Conservation (phyloP, 2,329 filamentous ascomycete species). For the Beauveria sp. region DNA sequence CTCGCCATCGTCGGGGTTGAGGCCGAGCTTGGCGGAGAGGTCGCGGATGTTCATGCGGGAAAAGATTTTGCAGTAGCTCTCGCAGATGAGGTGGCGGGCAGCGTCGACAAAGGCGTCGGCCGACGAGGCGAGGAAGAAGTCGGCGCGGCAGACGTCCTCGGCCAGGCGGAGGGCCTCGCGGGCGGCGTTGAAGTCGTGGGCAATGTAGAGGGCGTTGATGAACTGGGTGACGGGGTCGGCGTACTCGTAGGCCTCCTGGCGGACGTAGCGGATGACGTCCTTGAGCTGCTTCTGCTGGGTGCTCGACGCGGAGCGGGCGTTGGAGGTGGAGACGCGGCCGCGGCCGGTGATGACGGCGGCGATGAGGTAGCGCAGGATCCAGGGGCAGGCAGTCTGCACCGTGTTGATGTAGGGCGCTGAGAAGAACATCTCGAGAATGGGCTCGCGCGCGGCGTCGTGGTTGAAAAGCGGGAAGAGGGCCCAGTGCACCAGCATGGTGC, state of each 20-base stretch:
- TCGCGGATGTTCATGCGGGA: slow-evolving; percentile 98
- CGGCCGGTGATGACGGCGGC: slow-evolving; percentile 94
- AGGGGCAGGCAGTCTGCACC: slow-evolving; percentile 95
- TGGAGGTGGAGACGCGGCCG: slow-evolving; percentile 69
- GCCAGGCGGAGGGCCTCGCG: slow-evolving; percentile 78
- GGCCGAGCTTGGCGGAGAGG: slow-evolving; percentile 80
- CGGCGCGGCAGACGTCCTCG: slow-evolving; percentile 81
- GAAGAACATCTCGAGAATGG: slow-evolving; percentile 93
- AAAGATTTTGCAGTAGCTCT: slow-evolving; percentile 99
- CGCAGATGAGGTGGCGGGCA: slow-evolving; percentile 91
- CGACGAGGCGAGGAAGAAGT: slow-evolving; percentile 88
- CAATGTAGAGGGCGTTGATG: slow-evolving; percentile 89
- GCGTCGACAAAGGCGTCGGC: slow-evolving; percentile 88
- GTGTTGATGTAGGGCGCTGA: slow-evolving; percentile 98
- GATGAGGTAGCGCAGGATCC: slow-evolving; percentile 89
- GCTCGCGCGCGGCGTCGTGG: slow-evolving; percentile 83
- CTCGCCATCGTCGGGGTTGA: slow-evolving; percentile 92
- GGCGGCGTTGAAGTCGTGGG: slow-evolving; percentile 84
- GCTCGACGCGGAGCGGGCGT: slow-evolving; percentile 64
- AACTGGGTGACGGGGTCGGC: slow-evolving; percentile 93
- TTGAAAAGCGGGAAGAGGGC: slow-evolving; percentile 98
- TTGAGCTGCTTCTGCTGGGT: slow-evolving; percentile 98
- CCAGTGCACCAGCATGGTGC: slow-evolving; percentile 98
- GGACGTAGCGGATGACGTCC: slow-evolving; percentile 89
- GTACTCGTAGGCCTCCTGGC: slow-evolving; percentile 98